Percentiles rank a stretch among this genome's conserved stretches.
These are phyloP conservation scores for Thielaviopsis musarum DNA, from an alignment of 2,329 filamentous ascomycete species.

Conservation along the genomic window DNA sequence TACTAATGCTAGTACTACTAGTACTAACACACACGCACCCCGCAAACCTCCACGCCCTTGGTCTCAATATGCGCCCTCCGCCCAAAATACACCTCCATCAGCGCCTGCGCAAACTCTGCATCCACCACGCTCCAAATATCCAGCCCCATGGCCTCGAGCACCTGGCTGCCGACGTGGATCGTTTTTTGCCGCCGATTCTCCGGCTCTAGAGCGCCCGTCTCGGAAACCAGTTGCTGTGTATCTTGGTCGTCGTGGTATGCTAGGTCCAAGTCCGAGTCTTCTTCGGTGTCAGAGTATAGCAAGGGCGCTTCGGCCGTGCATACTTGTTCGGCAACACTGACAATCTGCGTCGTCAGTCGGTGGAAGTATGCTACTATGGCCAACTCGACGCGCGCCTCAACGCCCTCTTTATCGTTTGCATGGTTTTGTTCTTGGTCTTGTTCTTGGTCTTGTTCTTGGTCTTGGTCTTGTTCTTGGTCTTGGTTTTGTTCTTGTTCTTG, in stretches of 20 bases:
- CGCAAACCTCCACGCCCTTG: constrained; percentile 58
- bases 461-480: background rate
- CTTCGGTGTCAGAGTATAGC: constrained; percentile 18
- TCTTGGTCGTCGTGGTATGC: constrained; percentile 18
- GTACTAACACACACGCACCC: constrained; percentile 46
- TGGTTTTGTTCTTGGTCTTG: background rate
- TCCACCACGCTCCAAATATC: constrained; percentile 62
- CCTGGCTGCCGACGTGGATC: constrained; percentile 44
- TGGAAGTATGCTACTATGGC: constrained; percentile 70
- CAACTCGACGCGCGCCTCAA: constrained; percentile 42
- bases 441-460: background rate
- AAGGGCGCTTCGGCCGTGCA: constrained; percentile 27
- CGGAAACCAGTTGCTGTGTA: constrained; percentile 12
- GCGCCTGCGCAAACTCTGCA: constrained; percentile 47
- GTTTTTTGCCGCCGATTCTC: constrained; percentile 20
- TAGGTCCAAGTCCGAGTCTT: constrained; percentile 19
- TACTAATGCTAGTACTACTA: no score
- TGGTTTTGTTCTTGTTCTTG: background rate
- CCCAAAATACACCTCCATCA: constrained; percentile 49
- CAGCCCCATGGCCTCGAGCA: constrained; percentile 55
- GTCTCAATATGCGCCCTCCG: constrained; percentile 46
- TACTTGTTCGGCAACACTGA: constrained; percentile 45
- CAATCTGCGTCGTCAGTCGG: constrained; percentile 49
- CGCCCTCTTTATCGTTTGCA: constrained; percentile 15
- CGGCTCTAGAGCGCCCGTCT: constrained; percentile 16